Percentiles rank a stretch among this genome's conserved stretches.
phyloP scores from a whole-genome alignment of 305 asterid species.

The Coffea humblotiana region DNA sequence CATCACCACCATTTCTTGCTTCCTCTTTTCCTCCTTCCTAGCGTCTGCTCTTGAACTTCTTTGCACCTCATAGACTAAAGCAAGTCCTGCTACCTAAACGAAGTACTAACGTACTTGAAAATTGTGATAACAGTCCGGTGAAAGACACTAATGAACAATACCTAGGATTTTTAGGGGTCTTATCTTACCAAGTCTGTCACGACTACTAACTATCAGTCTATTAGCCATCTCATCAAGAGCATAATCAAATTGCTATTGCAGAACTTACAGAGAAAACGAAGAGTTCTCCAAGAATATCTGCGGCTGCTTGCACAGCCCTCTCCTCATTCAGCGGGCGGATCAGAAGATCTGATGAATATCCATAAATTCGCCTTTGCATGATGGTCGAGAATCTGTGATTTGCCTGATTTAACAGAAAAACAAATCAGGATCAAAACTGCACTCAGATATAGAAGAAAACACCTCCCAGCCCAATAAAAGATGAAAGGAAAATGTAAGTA shows the following conservation, averaged over 20 bases:
- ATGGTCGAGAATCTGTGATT: constrained; percentile 76
- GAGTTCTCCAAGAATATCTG: constrained; percentile 69
- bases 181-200: not conserved
- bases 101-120: not conserved
- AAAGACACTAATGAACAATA: not conserved
- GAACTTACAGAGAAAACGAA: constrained; percentile 63
- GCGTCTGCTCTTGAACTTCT: constrained; percentile 22
- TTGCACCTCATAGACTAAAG: constrained; percentile 20
- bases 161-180: not conserved
- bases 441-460: not conserved
- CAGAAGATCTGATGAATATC: constrained; percentile 70
- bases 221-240: not conserved
- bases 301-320: constrained; percentile 88
- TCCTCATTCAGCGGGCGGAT: constrained; percentile 87
- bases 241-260: not conserved
- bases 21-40: constrained; percentile 21
- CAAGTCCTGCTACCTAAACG: constrained; percentile 22
- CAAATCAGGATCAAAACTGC: not conserved
- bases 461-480: not conserved
- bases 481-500: not conserved
- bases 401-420: constrained; percentile 33
- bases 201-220: too few species aligned
- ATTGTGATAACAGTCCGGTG: not conserved
- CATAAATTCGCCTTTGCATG: constrained; percentile 76
- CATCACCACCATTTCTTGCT: constrained; percentile 23